Evolutionary conservation across 129 eudicot genomes (phyloP).

Genomic region (Cynara cardunculus): DNA sequence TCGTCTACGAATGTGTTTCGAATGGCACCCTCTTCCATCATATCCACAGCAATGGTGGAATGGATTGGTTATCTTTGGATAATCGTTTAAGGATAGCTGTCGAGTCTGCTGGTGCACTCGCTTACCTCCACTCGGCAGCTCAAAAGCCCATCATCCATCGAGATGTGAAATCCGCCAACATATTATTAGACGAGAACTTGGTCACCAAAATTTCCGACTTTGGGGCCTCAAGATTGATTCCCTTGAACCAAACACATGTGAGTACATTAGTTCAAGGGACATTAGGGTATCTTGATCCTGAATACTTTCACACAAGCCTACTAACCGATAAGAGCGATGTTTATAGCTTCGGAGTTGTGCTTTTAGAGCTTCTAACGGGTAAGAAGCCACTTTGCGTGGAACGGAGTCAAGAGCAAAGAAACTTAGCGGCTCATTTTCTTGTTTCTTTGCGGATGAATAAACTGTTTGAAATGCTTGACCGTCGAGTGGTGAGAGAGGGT

Average conservation of each 20-base stretch:
- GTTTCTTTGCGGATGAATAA: constrained; percentile 27
- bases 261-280: constrained; percentile 44
- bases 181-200: not conserved
- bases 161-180: constrained; percentile 42
- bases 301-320: constrained; percentile 12
- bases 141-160: constrained; percentile 43
- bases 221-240: constrained; percentile 39
- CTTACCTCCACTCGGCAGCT: constrained; percentile 22
- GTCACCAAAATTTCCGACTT: constrained; percentile 29
- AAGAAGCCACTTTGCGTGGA: constrained; percentile 27
- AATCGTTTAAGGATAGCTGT: constrained; percentile 35
- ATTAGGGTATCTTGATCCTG: constrained; percentile 48
- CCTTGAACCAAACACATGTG: constrained; percentile 30
- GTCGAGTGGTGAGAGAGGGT: constrained; percentile 18
- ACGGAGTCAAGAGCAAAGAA: constrained; percentile 25
- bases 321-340: not conserved
- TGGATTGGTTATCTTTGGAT: constrained; percentile 20
- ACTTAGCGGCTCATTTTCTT: constrained; percentile 30
- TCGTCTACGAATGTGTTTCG: too few species aligned
- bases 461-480: constrained; percentile 25
- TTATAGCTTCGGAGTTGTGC: constrained; percentile 36
- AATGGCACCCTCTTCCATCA: constrained; percentile 35
- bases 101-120: constrained; percentile 26
- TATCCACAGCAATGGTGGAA: constrained; percentile 11
- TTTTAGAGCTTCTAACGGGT: not conserved